These are phyloP conservation scores for Termitomyces sp. DNA, from an alignment of 768 basidiomycete genomes.

Conservation along the genomic window DNA sequence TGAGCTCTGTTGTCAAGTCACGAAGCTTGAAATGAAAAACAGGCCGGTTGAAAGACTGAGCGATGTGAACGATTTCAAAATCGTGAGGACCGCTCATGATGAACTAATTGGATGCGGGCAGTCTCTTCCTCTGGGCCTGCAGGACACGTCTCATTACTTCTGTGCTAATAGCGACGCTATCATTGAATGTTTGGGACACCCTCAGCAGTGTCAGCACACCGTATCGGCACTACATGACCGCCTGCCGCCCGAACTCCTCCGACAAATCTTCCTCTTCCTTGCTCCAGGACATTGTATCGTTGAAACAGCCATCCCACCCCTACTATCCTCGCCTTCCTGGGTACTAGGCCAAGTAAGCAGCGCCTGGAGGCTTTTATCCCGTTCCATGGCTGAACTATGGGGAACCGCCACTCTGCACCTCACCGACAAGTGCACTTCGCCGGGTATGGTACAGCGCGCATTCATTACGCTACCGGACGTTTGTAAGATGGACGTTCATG, in stretches of 20 bases:
- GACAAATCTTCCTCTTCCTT: neutral
- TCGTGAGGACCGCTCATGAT: neutral
- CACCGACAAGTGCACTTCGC: neutral
- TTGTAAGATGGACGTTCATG: neutral
- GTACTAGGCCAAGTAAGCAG: conserved; percentile 1
- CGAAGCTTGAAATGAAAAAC: neutral
- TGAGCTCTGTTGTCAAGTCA: neutral
- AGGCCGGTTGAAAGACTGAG: neutral
- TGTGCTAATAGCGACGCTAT: no score
- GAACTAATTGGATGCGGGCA: neutral
- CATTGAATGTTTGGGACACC: no score
- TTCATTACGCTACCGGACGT: neutral
- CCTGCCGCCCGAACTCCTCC: conserved; percentile 1
- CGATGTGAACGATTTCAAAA: neutral
- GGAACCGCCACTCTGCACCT: neutral
- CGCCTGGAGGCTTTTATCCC: conserved; percentile 2
- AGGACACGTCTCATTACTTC: no score
- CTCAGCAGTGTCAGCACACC: neutral
- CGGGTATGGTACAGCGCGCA: neutral
- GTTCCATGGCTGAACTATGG: conserved; percentile 2
- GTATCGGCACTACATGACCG: neutral
- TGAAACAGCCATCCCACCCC: neutral
- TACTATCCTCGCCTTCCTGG: neutral
- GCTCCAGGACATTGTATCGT: neutral
- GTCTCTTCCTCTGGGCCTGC: neutral